phyloP scores from a whole-genome alignment of 2,329 filamentous ascomycete species.

The Apiospora sp. region DNA sequence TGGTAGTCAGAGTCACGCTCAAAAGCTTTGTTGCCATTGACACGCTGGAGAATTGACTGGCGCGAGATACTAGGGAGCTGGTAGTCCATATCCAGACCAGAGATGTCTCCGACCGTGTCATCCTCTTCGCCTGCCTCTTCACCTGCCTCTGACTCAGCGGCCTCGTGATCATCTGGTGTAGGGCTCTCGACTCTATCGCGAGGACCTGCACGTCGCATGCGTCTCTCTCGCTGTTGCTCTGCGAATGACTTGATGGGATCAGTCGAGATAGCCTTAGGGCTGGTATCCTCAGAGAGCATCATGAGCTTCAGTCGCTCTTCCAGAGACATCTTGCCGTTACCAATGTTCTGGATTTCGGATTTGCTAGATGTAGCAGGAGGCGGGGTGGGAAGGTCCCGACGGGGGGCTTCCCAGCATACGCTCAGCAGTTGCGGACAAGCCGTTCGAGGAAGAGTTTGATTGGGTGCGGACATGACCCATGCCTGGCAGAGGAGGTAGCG shows the following conservation, averaged over 20 bases:
- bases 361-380: constrained; percentile 76
- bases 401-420: constrained; percentile 70
- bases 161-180: constrained; percentile 44
- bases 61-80: constrained; percentile 84
- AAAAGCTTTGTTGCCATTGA: constrained; percentile 70
- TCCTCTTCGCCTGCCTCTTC: constrained; percentile 59
- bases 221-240: constrained; percentile 72
- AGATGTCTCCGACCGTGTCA: constrained; percentile 67
- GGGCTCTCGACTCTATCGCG: constrained; percentile 55
- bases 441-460: constrained; percentile 64
- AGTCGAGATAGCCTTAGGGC: constrained; percentile 39
- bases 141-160: constrained; percentile 31
- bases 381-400: constrained; percentile 75
- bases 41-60: constrained; percentile 89
- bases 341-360: constrained; percentile 79
- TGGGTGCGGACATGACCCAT: constrained; percentile 53
- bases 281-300: constrained; percentile 77
- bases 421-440: constrained; percentile 76
- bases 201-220: constrained; percentile 68
- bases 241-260: constrained; percentile 63
- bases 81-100: constrained; percentile 65
- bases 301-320: constrained; percentile 88
- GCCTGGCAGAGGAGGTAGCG: constrained; percentile 85
- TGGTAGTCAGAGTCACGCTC: constrained; percentile 69
- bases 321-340: constrained; percentile 78